Base-by-base conservation (phyloP, 2,329 filamentous ascomycete species). In the Aspergillus floridensis region DNA sequence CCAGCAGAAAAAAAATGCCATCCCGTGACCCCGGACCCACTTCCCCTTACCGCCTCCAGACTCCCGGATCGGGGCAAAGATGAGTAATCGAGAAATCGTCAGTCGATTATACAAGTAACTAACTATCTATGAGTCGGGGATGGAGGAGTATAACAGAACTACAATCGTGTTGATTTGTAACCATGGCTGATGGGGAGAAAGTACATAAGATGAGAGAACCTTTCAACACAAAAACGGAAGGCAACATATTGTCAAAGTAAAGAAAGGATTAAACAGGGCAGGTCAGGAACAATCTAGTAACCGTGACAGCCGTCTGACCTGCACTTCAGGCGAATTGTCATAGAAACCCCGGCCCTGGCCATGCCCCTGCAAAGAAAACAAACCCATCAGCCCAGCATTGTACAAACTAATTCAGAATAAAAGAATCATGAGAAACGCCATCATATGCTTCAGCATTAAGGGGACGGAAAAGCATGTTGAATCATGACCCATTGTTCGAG, bases 321-420 rank as follows among this genome's bases (percentile, higher is more conserved):
- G 76, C 76, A 78, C 76, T 76, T 75, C 76, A 74, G 69, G 70
- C 63, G 44, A 41, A 31, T 29, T 53, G 49, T 46, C 32, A 31
- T 47, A 16, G 57, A 49, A 56, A 53, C 44, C 48, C 24, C 51
- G 29, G 59, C n/a, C 49, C 49, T 60, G 26, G 51, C 53, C 52
- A 46, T 48, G 31, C 14, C 24, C 11, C 19, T 26, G 11, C 31
- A 14, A 32, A 32, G 44, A 54, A 51, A 55, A 56, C 41, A 38
- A 53, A 53, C 44, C 56, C 59, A 57, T 44, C 47, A 62, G 49
- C 49, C 52, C 53, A 60, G 63, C 60, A 66, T 64, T 58, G 60
- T 64, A 67, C 65, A 66, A 62, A 65, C 59, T 46, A 65, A 60
- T 47, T 49, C 56, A 58, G 62, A 68, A 50, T 32, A n/a, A 59